phyloP scores from a whole-genome alignment of 164 flowering plant genomes.

The Vitis rotundifolia region DNA sequence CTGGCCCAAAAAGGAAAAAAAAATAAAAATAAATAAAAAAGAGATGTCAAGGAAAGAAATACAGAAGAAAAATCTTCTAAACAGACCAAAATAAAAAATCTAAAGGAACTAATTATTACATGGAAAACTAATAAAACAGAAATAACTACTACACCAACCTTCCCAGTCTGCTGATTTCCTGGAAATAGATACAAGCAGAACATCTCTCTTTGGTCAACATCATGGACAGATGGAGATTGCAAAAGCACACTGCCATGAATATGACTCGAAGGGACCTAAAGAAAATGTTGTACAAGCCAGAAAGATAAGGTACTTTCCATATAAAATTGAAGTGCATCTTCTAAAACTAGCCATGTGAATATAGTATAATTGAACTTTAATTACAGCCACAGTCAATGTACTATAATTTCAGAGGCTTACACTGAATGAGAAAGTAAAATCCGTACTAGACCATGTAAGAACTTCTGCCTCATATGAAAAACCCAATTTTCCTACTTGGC shows the following conservation, averaged over 20 bases:
- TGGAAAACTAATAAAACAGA: background rate
- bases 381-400: background rate
- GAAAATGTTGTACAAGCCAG: background rate
- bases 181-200: slow-evolving; percentile 75
- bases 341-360: background rate
- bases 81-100: background rate
- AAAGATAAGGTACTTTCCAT: background rate
- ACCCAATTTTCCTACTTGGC: slow-evolving; percentile 60
- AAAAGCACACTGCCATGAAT: slow-evolving; percentile 66
- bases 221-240: slow-evolving; percentile 67
- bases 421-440: slow-evolving; percentile 62
- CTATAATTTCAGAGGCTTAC: slow-evolving; percentile 38
- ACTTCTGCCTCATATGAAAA: slow-evolving; percentile 79
- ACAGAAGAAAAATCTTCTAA: too few species aligned
- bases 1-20: background rate
- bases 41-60: background rate
- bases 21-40: too few species aligned
- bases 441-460: slow-evolving; percentile 65
- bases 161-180: slow-evolving; percentile 42
- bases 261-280: slow-evolving; percentile 60
- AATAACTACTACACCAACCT: slow-evolving; percentile 39
- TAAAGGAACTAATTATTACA: background rate
- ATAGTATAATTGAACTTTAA: background rate
- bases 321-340: background rate
- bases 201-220: slow-evolving; percentile 77